phyloP scores from a whole-genome alignment of 345 rosid genomes.

The Linum lewisii region DNA sequence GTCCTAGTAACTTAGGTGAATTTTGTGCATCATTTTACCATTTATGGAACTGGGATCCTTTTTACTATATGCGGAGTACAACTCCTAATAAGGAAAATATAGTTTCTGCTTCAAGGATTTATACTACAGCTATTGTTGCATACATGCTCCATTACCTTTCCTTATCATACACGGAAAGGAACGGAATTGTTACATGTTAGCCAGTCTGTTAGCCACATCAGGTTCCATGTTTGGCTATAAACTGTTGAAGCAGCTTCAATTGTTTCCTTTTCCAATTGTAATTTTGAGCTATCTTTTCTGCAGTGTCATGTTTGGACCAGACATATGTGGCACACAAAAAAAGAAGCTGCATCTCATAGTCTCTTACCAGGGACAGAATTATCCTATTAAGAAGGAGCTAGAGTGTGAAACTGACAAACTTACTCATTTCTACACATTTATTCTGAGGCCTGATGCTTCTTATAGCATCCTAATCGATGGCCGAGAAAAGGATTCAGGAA shows the following conservation, averaged over 20 bases:
- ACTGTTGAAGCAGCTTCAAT: neutral
- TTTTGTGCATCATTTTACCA: too few relatives aligned
- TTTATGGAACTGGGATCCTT: too few relatives aligned
- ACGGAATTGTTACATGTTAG: too few relatives aligned
- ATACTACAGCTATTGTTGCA: too few relatives aligned
- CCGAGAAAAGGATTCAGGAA: slow-evolving; percentile 79
- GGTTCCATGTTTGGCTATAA: too few relatives aligned
- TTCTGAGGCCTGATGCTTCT: slow-evolving; percentile 84
- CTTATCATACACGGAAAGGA: too few relatives aligned
- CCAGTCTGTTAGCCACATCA: too few relatives aligned
- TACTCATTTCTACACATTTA: slow-evolving; percentile 88
- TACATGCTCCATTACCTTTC: too few relatives aligned
- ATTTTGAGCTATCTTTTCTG: slow-evolving; percentile 10
- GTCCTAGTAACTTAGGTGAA: too few relatives aligned
- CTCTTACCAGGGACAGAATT: slow-evolving; percentile 93
- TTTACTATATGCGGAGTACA: too few relatives aligned
- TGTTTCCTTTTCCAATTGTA: slow-evolving; percentile 1
- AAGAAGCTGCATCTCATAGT: slow-evolving; percentile 82
- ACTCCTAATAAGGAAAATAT: too few relatives aligned
- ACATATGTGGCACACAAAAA: slow-evolving; percentile 82
- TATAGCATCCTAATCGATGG: slow-evolving; percentile 77
- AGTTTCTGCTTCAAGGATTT: too few relatives aligned
- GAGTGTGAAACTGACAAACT: slow-evolving; percentile 92
- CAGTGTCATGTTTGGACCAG: slow-evolving; percentile 98
- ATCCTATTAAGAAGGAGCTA: slow-evolving; percentile 76